Base-by-base conservation (phyloP, 2,329 filamentous ascomycete genomes). In the Neofusicoccum sp. region DNA sequence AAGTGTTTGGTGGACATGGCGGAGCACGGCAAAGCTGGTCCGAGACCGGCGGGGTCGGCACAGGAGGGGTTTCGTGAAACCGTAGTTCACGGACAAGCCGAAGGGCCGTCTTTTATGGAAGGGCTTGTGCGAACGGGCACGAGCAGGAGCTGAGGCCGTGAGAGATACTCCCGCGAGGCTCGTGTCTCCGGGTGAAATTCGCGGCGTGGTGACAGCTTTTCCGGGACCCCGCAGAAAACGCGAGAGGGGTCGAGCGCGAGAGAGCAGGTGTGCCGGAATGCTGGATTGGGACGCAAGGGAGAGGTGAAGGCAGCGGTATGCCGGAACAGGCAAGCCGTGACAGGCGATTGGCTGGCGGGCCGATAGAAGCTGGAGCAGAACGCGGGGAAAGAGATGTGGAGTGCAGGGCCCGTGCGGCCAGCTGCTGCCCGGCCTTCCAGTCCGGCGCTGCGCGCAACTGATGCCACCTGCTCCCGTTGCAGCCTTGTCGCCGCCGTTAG, bases 1-100 rank as follows among this genome's bases (percentile, higher is more conserved):
- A 83, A 84, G 68, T 83, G 81, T 70, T 83, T 84, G 28, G 78
- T 75, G 34, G 80, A 82, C 81, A 83, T 83, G 38, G 7, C 20
- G 2, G n/a, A 14, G 45, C 38, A 73, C 43, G 26, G 4, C 8
- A n/a, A 16, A 24, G 12, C 20, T 4, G 36, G 5, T 11, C 14
- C 30, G 47, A 60, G 6, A 6, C 3, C 28, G 12, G 28, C 11
- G 8, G 1, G 33, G 14, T 24, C 5, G 16, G 6, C 11, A 6
- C 11, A n/a, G 12, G 12, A 31, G 4, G 33, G 14, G 3, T 49
- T 24, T 12, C 7, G 34, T 28, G 14, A 31, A 24, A 16, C 24
- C 24, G 7, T 9, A 14, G 24, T 31, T 14, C 6, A 16, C 20
- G 12, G 11, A 11, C 2, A 30, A 30, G 11, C 11, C 4, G 28